Conservation (phyloP, 2,329 filamentous ascomycete species). For the Aspergillus ochraceus region DNA sequence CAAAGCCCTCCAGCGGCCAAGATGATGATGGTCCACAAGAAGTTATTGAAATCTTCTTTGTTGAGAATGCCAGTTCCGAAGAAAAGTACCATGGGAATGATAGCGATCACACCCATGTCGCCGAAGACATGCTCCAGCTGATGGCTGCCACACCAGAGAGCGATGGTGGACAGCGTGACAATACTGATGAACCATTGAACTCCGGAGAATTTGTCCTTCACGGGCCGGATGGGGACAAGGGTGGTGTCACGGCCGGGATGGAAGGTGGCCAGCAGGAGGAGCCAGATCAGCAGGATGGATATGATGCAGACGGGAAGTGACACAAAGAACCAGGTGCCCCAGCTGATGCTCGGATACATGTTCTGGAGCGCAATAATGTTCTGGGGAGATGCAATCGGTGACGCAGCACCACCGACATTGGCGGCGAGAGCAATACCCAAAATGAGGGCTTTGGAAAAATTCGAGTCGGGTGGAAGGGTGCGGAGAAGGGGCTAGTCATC, state of each 20-base stretch:
- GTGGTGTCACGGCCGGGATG: conserved; percentile 79
- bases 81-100: conserved; percentile 92
- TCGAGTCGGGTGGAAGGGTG: conserved; percentile 83
- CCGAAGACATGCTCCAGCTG: conserved; percentile 85
- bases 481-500: conserved; percentile 75
- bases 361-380: conserved; percentile 96
- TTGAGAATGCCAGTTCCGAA: conserved; percentile 95
- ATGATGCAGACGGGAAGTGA: conserved; percentile 89
- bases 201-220: conserved; percentile 84
- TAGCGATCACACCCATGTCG: conserved; percentile 97
- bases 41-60: conserved; percentile 99
- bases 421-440: conserved; percentile 92
- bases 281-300: conserved; percentile 85
- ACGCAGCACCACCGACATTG: conserved; percentile 94
- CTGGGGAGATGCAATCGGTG: conserved; percentile 94
- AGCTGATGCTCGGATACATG: conserved; percentile 88
- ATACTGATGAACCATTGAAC: conserved; percentile 90
- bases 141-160: conserved; percentile 89
- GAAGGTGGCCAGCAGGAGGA: conserved; percentile 81
- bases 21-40: conserved; percentile 99
- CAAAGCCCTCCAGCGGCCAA: conserved; percentile 90
- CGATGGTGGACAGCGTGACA: conserved; percentile 81
- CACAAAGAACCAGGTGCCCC: conserved; percentile 97
- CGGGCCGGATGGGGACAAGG: conserved; percentile 85
- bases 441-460: conserved; percentile 93